phyloP scores from a whole-genome alignment of 495 filamentous ascomycete species.

The Peziza echinospora region DNA sequence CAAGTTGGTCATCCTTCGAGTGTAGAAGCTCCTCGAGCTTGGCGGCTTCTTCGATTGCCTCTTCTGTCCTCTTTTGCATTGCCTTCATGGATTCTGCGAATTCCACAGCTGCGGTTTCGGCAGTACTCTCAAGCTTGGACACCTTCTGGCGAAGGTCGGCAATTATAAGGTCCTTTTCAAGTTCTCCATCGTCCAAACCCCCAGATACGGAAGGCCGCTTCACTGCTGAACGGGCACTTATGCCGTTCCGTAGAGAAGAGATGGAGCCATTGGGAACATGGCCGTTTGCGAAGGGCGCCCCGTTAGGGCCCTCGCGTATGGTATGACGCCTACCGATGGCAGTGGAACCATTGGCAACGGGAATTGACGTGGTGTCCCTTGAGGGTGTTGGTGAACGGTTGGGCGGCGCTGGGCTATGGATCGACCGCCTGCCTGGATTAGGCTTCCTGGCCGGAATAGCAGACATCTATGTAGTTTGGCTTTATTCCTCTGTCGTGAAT shows the following conservation, averaged over 20 bases:
- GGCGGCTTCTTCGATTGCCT: slow-evolving; percentile 59
- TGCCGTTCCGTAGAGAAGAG: background rate
- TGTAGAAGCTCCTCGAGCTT: slow-evolving; percentile 70
- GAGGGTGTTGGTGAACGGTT: background rate
- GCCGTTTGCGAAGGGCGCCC: too few relatives aligned
- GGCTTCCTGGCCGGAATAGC: background rate
- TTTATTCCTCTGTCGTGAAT: too few relatives aligned
- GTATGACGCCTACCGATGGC: background rate
- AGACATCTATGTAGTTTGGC: too few relatives aligned
- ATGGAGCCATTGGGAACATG: background rate
- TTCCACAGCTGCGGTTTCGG: background rate
- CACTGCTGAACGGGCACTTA: background rate
- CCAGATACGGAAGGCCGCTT: background rate
- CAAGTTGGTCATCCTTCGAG: slow-evolving; percentile 59
- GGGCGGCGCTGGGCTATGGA: background rate
- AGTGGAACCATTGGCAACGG: background rate
- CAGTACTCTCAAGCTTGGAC: background rate
- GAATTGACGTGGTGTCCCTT: background rate
- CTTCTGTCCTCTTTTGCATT: slow-evolving; percentile 67
- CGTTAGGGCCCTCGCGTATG: background rate
- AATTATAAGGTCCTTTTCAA: background rate
- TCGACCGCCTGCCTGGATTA: background rate
- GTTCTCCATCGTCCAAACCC: background rate
- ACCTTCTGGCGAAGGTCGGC: background rate
- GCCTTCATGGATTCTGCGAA: slow-evolving; percentile 38